Percentiles rank a stretch among this genome's conserved stretches.
These are phyloP conservation scores for Colletotrichum viniferum DNA, from an alignment of 2,329 filamentous ascomycete species.

Conservation along the genomic window DNA sequence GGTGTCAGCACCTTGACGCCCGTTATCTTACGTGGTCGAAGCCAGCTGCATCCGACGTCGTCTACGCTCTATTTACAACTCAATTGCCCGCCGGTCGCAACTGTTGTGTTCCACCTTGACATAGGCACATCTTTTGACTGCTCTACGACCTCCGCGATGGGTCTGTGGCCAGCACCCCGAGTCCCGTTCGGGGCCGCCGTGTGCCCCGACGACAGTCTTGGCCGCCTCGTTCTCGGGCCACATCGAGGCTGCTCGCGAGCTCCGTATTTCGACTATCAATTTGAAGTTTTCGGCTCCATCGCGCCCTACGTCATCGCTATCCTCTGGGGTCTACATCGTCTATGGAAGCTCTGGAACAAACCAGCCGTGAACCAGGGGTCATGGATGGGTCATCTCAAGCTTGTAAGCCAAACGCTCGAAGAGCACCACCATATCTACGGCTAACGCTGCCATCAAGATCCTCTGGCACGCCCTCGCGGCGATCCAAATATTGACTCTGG, in stretches of 20 bases:
- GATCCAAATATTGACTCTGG: not conserved
- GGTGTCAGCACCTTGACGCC: not conserved
- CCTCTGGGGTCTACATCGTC: not conserved
- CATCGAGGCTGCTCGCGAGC: not conserved
- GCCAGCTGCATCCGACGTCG: not conserved
- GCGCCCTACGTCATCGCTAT: not conserved
- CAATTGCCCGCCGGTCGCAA: accelerated
- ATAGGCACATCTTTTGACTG: not conserved
- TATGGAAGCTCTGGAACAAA: not conserved
- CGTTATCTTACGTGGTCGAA: not conserved
- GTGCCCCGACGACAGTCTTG: not conserved
- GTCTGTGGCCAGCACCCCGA: not conserved
- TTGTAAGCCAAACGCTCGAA: not conserved
- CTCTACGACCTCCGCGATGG: not conserved
- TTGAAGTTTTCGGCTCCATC: not conserved
- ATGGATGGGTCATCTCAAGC: not conserved
- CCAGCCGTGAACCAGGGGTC: not conserved
- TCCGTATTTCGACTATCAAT: not conserved
- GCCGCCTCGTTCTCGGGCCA: not conserved
- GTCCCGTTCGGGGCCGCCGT: not conserved
- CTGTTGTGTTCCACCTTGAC: accelerated
- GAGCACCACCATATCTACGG: not conserved
- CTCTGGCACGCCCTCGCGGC: not conserved
- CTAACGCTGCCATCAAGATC: not conserved
- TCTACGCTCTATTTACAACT: not conserved